A percentile compares a stretch with the other conserved stretches of the same genome.
These are phyloP conservation scores for Debaryomycetaceae sp. DNA, from an alignment of 1,139 yeast species.

Conservation along the genomic window DNA sequence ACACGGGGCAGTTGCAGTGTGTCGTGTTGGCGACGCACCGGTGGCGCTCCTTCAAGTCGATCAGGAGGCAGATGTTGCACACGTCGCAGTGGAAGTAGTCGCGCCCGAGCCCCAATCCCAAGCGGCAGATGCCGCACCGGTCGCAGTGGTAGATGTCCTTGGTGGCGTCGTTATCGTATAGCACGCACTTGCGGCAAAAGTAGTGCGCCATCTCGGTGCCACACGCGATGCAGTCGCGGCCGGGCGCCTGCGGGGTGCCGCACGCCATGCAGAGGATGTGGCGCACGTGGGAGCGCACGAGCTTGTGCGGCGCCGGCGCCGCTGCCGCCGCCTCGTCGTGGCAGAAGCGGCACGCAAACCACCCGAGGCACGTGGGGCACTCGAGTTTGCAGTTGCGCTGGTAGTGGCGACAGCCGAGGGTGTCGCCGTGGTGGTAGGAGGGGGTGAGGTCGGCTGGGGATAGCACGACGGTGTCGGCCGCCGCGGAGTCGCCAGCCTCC, in stretches of 20 bases:
- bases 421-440: conserved; percentile 18
- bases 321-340: conserved; percentile 57
- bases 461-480: conserved; percentile 27
- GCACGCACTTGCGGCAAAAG: conserved; percentile 71
- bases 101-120: conserved; percentile 82
- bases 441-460: conserved; percentile 40
- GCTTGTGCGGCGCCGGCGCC: conserved; percentile 44
- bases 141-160: conserved; percentile 90
- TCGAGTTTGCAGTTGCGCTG: conserved; percentile 80
- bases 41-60: conserved; percentile 73
- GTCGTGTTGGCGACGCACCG: conserved; percentile 83
- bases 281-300: conserved; percentile 59
- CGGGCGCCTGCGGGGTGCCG: conserved; percentile 68
- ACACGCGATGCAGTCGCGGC: conserved; percentile 63
- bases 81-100: conserved; percentile 88
- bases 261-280: conserved; percentile 82
- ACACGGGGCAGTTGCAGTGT: conserved; percentile 88
- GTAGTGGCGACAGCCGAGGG: conserved; percentile 80
- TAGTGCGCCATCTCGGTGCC: conserved; percentile 65
- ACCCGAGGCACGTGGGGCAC: conserved; percentile 67
- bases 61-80: conserved; percentile 87
- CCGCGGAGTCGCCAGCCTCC: conserved; percentile 13
- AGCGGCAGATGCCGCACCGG: conserved; percentile 87
- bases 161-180: conserved; percentile 77
- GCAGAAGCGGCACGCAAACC: conserved; percentile 83